phyloP scores from a whole-genome alignment of 495 filamentous ascomycete genomes.

The Xanthoparmelia taractica region DNA sequence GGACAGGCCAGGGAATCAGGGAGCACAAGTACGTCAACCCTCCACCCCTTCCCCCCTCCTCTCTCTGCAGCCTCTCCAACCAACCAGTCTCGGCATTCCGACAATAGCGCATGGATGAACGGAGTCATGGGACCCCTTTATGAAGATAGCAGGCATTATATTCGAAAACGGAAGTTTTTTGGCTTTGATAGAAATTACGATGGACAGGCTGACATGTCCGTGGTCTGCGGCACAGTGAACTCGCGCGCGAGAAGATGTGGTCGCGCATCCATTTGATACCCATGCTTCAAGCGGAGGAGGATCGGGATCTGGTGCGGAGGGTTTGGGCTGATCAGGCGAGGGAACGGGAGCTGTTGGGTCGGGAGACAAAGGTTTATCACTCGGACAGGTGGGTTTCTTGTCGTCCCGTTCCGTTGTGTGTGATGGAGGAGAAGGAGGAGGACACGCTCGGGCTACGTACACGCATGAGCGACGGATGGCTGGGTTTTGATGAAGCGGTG shows the following conservation, averaged over 20 bases:
- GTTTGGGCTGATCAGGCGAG: slow-evolving; percentile 77
- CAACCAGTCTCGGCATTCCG: not conserved
- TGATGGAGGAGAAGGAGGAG: not conserved
- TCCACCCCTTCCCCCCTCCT: not conserved
- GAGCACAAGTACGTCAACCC: slow-evolving; percentile 74
- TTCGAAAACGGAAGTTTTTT: too few species aligned
- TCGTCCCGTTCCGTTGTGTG: too few species aligned
- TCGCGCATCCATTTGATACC: slow-evolving; percentile 86
- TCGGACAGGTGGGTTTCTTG: slow-evolving; percentile 62
- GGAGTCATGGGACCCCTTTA: not conserved
- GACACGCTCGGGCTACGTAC: too few species aligned
- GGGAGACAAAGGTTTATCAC: slow-evolving; percentile 75
- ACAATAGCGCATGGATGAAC: not conserved
- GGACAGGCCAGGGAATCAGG: slow-evolving; percentile 63
- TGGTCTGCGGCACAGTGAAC: too few species aligned
- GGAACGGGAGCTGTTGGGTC: slow-evolving; percentile 81
- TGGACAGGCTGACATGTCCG: too few species aligned
- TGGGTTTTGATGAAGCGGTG: not conserved
- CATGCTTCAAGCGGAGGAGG: slow-evolving; percentile 87
- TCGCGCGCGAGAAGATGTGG: slow-evolving; percentile 97
- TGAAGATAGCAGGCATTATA: not conserved
- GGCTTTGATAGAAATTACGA: too few species aligned
- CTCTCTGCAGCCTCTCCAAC: too few species aligned
- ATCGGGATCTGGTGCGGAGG: slow-evolving; percentile 84
- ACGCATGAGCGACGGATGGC: not conserved